Evolutionary conservation across 768 basidiomycete genomes (phyloP), one percentile per base, ranked within the genome.

Genomic region (Collybiopsis confluens): DNA sequence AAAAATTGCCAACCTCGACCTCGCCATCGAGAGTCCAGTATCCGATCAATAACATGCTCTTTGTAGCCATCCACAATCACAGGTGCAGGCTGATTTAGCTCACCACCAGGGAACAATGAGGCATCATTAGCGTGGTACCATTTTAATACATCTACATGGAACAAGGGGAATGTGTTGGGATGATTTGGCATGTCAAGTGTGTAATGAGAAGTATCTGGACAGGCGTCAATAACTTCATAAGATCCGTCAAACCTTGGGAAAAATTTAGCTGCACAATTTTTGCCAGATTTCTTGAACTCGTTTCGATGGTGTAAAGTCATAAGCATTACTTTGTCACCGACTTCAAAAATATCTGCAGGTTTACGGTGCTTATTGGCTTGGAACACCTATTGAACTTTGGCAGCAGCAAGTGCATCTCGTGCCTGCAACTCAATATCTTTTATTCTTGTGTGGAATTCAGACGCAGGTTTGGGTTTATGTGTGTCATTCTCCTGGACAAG

Each of bases 251-350:
- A 68, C 0, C 57, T 45, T 0, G 65, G 64, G 58, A 74, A 66
- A 46, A 70, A 72, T 43, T 73, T 73, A 0, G 67, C 67, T 0
- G 64, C 64, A 13, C 56, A 62, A 38, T 54, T 53, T 4, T 58
- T 53, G 1, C 63, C 61, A 5, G 38, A 24, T 4, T 56, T 23
- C 28, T 58, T 59, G 45, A 64, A 70, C 1, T 66, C 59, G 11
- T 56, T 52, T 0, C 56, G 15, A 1, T 56, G 57, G 23, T 66
- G 51, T 11, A 61, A 43, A 2, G 65, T 68, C 0, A 64, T 63
- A 1, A 71, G 52, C 55, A 69, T 49, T 4, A 73, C 70, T 0
- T 9, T 33, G 38, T 73, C 68, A 2, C 66, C 64, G 3, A 64
- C 60, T 4, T n/a, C 45, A 45, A 9, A 45, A 4, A 23, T 23